Evolutionary conservation across 2,329 filamentous ascomycete genomes (phyloP), one percentile per base, ranked within the genome.

Genomic region (Ascochyta lentis): DNA sequence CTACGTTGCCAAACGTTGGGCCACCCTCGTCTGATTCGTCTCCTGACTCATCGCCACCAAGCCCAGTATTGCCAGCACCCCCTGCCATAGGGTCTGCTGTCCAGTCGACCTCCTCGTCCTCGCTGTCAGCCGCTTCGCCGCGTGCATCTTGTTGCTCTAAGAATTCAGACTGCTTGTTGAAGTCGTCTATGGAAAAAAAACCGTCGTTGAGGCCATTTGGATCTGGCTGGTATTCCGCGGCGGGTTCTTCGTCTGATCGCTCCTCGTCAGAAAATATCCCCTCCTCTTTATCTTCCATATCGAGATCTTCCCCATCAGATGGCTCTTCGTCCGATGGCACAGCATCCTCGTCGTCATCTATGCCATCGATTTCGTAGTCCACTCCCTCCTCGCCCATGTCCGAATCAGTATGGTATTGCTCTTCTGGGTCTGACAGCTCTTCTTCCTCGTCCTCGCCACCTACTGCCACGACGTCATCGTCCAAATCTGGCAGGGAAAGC

Each of bases 151-250:
- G 89, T 61, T 91, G 87, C 76, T 99, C 95, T 44, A 97, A 87
- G 71, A 89, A 89, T 68, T 96, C 91, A 2, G 92, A 91, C 72
- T 96, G 91, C 72, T 89, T 91, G 81, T 99, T 99, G 84, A 99
- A 99, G 56, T 96, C 88, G 68, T 98, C 93, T 67, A 99, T 94
- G 15, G 92, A 96, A 79, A 99, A 99, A 79, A 99, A 99, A 5
- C 92, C 94, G 71, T 99, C 95, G 69, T 99, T 98, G 29, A 99
- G 85, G 6, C 92, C 92, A 70, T 95, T 83, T 4, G 87, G 87
- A 69, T 98, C 92, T 65, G 88, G 82, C 8, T 86, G 79, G 56
- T 89, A 88, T 35, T 84, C 83, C 44, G 83, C 83, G 1, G 78
- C 75, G 4, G 79, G 74, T 40, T 81, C 78, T 19, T 83, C 66